Evolutionary conservation across 2,329 filamentous ascomycete genomes (phyloP).

Genomic region (Tothia fuscella): DNA sequence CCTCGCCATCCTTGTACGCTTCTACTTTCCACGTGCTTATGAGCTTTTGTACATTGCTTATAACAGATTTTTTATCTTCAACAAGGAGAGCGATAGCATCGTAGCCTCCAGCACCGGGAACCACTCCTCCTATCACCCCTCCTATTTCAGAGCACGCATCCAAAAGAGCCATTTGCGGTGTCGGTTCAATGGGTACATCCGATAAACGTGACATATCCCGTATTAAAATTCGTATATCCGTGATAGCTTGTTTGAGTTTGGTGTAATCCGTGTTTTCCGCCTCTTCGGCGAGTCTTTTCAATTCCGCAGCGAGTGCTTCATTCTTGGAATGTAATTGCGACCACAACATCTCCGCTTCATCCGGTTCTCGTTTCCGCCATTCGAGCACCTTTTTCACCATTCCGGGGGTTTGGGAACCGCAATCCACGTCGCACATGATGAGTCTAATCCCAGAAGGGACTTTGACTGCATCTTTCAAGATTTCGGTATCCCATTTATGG

Average conservation of each 20-base stretch:
- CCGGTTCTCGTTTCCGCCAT: conserved; percentile 58
- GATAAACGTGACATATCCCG: conserved; percentile 63
- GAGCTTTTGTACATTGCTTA: conserved; percentile 47
- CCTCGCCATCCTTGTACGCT: neutral
- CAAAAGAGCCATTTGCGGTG: conserved; percentile 70
- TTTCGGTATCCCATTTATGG: conserved; percentile 65
- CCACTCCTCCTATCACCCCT: conserved; percentile 82
- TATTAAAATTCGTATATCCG: conserved; percentile 47
- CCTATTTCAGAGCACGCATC: conserved; percentile 60
- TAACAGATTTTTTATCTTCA: conserved; percentile 55
- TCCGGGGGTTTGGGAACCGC: conserved; percentile 80
- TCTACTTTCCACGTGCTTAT: conserved; percentile 50
- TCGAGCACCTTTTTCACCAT: conserved; percentile 90
- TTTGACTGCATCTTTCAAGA: conserved; percentile 55
- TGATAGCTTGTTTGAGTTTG: conserved; percentile 40
- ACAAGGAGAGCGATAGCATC: conserved; percentile 79
- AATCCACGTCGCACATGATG: conserved; percentile 93
- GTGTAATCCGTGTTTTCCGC: conserved; percentile 37
- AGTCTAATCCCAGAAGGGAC: conserved; percentile 65
- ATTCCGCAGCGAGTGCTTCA: conserved; percentile 52
- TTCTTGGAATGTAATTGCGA: conserved; percentile 61
- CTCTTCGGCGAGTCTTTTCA: conserved; percentile 39
- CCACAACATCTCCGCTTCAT: conserved; percentile 62
- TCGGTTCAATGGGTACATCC: conserved; percentile 79
- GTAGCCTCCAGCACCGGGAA: conserved; percentile 86